phyloP scores from a whole-genome alignment of 228 moss, liverwort and hornwort genomes.

The Sphagnum magellanicum region DNA sequence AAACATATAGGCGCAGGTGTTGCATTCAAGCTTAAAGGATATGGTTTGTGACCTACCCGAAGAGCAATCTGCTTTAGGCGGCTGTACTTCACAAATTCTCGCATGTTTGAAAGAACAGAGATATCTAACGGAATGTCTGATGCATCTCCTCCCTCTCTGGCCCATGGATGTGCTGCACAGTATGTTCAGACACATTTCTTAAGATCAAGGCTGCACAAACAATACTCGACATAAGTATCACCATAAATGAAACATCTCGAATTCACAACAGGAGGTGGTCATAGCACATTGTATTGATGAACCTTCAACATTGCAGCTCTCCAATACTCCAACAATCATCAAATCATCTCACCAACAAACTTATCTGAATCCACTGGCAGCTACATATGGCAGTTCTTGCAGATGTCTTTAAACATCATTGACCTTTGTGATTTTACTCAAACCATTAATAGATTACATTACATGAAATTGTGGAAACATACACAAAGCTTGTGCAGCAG shows the following conservation, averaged over 20 bases:
- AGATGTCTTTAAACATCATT: neutral
- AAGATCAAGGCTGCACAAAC: constrained; percentile 2
- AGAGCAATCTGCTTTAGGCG: constrained; percentile 93
- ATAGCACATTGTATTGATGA: neutral
- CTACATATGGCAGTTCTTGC: neutral
- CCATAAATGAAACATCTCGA: too few relatives aligned
- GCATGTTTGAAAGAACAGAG: constrained; percentile 98
- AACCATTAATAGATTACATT: neutral
- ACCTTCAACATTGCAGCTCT: too few relatives aligned
- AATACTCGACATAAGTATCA: neutral
- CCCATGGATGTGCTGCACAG: constrained; percentile 89
- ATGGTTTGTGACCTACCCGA: constrained; percentile 32
- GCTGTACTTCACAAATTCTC: constrained; percentile 94
- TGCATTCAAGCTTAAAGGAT: constrained; percentile 6
- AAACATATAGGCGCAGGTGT: constrained; percentile 6
- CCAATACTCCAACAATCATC: neutral
- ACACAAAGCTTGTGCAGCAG: constrained; percentile 95
- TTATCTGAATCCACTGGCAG: neutral
- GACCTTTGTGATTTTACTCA: neutral
- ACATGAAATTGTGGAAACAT: constrained; percentile 10
- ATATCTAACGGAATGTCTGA: constrained; percentile 87
- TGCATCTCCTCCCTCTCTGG: constrained; percentile 90
- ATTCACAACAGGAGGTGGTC: neutral
- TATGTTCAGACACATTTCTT: constrained; percentile 6
- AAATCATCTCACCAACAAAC: neutral